Evolutionary conservation across 1,139 yeast genomes (phyloP).

Genomic region (Hyphopichia pseudoburtonii): DNA sequence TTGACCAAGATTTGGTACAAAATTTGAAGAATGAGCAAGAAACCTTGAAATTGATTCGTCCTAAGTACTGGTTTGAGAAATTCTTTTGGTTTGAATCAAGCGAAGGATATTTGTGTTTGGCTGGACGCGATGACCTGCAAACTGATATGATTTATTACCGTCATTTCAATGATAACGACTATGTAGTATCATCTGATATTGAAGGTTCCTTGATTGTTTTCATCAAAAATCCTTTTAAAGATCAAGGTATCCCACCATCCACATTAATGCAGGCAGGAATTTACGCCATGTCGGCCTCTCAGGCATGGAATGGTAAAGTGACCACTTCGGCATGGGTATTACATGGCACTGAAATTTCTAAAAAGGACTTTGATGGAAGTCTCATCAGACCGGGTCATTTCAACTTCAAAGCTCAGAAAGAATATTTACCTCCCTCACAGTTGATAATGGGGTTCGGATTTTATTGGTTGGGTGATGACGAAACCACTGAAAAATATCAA

Average conservation of each 20-base stretch:
- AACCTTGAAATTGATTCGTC: constrained; percentile 62
- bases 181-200: constrained; percentile 71
- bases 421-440: constrained; percentile 75
- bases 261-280: constrained; percentile 90
- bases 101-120: constrained; percentile 84
- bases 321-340: constrained; percentile 86
- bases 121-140: constrained; percentile 85
- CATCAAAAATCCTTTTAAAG: constrained; percentile 69
- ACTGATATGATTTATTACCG: constrained; percentile 80
- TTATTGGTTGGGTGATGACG: constrained; percentile 68
- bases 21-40: constrained; percentile 66
- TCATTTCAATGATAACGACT: constrained; percentile 72
- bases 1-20: constrained; percentile 68
- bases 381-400: constrained; percentile 67
- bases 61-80: constrained; percentile 90
- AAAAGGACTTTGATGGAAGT: constrained; percentile 64
- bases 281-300: constrained; percentile 75
- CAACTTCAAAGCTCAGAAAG: constrained; percentile 55
- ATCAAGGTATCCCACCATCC: constrained; percentile 71
- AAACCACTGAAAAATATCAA: constrained; percentile 42
- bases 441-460: constrained; percentile 89
- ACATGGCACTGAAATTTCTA: constrained; percentile 62
- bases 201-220: constrained; percentile 77
- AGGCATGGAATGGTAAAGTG: constrained; percentile 87
- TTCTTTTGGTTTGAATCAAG: constrained; percentile 88